These are phyloP conservation scores for Cercospora berteroae DNA, from an alignment of 2,329 filamentous ascomycete genomes.

Conservation along the genomic window DNA sequence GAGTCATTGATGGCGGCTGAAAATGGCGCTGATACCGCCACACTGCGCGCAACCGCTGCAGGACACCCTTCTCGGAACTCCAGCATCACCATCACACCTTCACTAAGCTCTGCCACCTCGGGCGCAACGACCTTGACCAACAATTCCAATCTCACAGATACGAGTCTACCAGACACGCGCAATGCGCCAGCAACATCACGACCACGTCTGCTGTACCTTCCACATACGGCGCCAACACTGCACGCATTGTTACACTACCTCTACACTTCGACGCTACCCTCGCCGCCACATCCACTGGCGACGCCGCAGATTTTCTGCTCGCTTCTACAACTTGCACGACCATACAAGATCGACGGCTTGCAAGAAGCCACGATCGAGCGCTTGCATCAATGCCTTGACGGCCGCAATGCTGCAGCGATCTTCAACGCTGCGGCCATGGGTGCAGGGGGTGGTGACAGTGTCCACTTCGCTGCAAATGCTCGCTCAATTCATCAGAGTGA, in stretches of 20 bases:
- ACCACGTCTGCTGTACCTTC: slow-evolving; percentile 84
- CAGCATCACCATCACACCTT: slow-evolving; percentile 78
- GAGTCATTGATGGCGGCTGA: slow-evolving; percentile 68
- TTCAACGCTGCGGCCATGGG: slow-evolving; percentile 99
- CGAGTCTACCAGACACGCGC: slow-evolving; percentile 53
- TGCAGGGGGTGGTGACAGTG: slow-evolving; percentile 83
- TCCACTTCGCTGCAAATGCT: slow-evolving; percentile 56
- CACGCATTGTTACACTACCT: slow-evolving; percentile 89
- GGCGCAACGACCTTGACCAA: slow-evolving; percentile 45
- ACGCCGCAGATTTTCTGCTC: slow-evolving; percentile 96
- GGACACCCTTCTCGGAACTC: slow-evolving; percentile 67
- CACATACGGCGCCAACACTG: slow-evolving; percentile 85
- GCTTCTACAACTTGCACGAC: slow-evolving; percentile 84
- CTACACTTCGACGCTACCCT: slow-evolving; percentile 85
- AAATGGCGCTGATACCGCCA: slow-evolving; percentile 69
- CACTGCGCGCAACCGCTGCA: slow-evolving; percentile 61
- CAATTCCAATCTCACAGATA: slow-evolving; percentile 44
- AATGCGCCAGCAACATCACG: slow-evolving; percentile 60
- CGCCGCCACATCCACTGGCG: slow-evolving; percentile 72
- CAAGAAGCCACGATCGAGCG: slow-evolving; percentile 90
- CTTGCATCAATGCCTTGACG: slow-evolving; percentile 84
- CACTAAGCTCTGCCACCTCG: slow-evolving; percentile 49
- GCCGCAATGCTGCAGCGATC: slow-evolving; percentile 89
- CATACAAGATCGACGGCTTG: slow-evolving; percentile 89
- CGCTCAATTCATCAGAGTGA: slow-evolving; percentile 42